These are phyloP conservation scores for Papilionanthe hybrid DNA, from an alignment of 116 monocot genomes.

Conservation along the genomic window DNA sequence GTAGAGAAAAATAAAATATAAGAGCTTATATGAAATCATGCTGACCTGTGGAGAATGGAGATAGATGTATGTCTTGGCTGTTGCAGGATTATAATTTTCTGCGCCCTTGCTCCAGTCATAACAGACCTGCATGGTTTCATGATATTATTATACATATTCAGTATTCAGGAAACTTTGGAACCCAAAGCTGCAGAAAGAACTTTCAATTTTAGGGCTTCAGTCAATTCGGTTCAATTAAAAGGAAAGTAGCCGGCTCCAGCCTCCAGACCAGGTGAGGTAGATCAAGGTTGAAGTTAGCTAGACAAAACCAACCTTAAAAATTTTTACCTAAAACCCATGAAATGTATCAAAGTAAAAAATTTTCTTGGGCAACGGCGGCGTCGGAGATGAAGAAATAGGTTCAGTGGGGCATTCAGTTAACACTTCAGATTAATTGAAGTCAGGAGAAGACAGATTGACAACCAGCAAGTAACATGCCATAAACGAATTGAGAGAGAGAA, in stretches of 20 bases:
- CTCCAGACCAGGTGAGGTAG: background rate
- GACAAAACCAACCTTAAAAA: background rate
- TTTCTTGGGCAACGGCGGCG: background rate
- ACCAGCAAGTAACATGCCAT: no score
- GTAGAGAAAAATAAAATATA: background rate
- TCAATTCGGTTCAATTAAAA: background rate
- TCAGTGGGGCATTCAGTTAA: no score
- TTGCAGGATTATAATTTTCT: constrained; percentile 92
- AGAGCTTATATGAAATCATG: background rate
- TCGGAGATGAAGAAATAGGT: no score
- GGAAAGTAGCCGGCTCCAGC: background rate
- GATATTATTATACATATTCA: background rate
- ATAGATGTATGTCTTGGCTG: constrained; percentile 75
- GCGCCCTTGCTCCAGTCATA: constrained; percentile 99
- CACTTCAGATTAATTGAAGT: no score
- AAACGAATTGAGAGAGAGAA: no score
- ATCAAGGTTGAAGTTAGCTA: no score
- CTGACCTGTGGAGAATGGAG: constrained; percentile 68
- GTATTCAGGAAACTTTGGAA: background rate
- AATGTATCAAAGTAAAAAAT: background rate
- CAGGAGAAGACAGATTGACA: no score
- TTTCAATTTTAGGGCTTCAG: background rate
- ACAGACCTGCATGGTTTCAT: constrained; percentile 48
- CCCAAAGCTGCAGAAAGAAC: background rate
- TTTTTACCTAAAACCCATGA: background rate